phyloP scores from a whole-genome alignment of 1,284 basidiomycete species.

The Phellopilus nigrolimitatus region DNA sequence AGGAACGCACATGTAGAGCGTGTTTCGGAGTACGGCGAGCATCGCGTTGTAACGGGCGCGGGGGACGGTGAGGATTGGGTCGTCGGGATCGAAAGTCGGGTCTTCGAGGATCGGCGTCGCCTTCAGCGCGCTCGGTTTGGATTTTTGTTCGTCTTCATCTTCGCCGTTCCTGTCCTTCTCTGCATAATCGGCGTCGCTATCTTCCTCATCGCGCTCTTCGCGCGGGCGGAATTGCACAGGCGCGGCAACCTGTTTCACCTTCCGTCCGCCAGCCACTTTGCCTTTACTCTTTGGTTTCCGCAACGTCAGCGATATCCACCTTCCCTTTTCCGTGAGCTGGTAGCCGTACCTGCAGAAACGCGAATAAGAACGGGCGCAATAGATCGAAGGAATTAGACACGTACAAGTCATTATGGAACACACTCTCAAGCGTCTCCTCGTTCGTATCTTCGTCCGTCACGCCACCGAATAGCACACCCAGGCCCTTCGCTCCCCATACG shows the following conservation, averaged over 20 bases:
- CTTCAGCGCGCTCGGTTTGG: neutral
- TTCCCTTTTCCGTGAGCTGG: conserved; percentile 71
- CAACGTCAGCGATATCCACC: conserved; percentile 77
- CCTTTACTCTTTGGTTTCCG: conserved; percentile 59
- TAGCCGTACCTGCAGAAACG: conserved; percentile 63
- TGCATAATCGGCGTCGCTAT: conserved; percentile 29
- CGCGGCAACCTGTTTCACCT: conserved; percentile 35
- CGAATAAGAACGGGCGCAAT: conserved; percentile 17
- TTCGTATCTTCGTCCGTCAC: conserved; percentile 86
- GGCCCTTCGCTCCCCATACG: conserved; percentile 62
- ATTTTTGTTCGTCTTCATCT: conserved; percentile 4
- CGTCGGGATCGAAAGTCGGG: conserved; percentile 54
- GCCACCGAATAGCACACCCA: conserved; percentile 86
- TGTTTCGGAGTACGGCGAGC: conserved; percentile 84
- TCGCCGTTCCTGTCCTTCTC: conserved; percentile 26
- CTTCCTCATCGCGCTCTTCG: conserved; percentile 30
- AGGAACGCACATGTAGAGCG: conserved; percentile 71
- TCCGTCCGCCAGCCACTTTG: conserved; percentile 38
- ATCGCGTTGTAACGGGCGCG: conserved; percentile 88
- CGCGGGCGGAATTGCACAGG: conserved; percentile 23
- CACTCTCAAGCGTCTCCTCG: conserved; percentile 82
- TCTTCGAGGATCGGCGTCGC: conserved; percentile 17
- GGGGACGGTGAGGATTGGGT: conserved; percentile 68
- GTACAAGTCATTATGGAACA: conserved; percentile 83
- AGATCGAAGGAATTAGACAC: conserved; percentile 34